Percentiles rank a stretch among this genome's conserved stretches.
Conservation (phyloP, 106 monocot genomes). For the Dendrobium officinale region DNA sequence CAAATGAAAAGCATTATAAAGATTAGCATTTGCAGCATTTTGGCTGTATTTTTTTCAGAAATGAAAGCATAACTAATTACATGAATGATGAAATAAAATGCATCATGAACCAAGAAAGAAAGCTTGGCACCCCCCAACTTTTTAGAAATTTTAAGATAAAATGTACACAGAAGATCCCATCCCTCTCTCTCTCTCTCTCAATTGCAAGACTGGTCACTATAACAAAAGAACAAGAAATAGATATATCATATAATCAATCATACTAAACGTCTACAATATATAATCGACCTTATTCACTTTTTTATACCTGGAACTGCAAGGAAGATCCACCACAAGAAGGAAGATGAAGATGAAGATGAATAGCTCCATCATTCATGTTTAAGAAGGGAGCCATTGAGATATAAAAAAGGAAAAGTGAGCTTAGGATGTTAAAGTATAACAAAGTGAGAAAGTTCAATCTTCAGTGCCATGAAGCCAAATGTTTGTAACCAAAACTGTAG, state of each 20-base stretch:
- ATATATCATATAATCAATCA: constrained; percentile 14
- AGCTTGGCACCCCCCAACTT: background rate
- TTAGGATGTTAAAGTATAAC: too few species aligned
- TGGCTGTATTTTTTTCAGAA: too few species aligned
- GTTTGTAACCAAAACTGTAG: constrained; percentile 38
- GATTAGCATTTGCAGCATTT: too few species aligned
- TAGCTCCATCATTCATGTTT: constrained; percentile 1
- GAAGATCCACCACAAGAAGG: background rate
- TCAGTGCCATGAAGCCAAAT: constrained; percentile 33
- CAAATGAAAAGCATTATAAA: too few species aligned
- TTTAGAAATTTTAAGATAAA: background rate
- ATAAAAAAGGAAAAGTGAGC: constrained; percentile 4
- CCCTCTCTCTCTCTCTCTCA: background rate
- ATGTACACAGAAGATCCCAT: background rate
- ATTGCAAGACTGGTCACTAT: background rate
- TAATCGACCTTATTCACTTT: constrained; percentile 17
- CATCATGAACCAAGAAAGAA: constrained; percentile 1
- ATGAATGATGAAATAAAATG: background rate
- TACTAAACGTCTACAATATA: constrained; percentile 12
- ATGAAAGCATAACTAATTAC: background rate
- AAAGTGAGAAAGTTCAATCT: background rate
- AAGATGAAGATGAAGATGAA: background rate
- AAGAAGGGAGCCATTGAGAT: constrained; percentile 2
- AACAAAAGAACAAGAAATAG: background rate
- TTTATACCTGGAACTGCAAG: constrained; percentile 1